Percentiles rank a stretch among this genome's conserved stretches.
These are phyloP conservation scores for Trichoderma sp. DNA, from an alignment of 2,329 filamentous ascomycete genomes.

Conservation along the genomic window DNA sequence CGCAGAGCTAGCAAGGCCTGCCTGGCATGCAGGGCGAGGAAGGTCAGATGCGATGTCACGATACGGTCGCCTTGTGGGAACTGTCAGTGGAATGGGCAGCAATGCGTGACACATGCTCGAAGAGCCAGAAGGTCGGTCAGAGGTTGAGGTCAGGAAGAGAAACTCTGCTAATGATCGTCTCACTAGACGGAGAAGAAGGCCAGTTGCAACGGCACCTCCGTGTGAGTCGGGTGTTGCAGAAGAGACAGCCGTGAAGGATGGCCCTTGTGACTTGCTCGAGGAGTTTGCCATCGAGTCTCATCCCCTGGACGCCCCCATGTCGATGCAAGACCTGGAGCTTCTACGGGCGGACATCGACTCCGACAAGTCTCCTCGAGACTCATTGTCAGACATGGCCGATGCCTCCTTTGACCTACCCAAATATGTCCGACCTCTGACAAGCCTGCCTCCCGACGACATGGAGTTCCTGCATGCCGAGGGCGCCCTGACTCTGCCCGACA, in stretches of 20 bases:
- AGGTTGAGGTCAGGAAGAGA: not conserved
- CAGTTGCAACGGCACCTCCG: not conserved
- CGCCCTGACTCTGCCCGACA: conserved; percentile 13
- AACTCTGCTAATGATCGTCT: not conserved
- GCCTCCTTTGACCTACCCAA: conserved; percentile 8
- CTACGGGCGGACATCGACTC: conserved; percentile 5
- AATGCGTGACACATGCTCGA: conserved; percentile 24
- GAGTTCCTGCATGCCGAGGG: conserved; percentile 11
- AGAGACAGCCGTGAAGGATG: not conserved
- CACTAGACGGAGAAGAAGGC: conserved; percentile 11
- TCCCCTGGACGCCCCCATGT: not conserved
- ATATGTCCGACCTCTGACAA: conserved; percentile 16
- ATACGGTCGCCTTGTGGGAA: conserved; percentile 22
- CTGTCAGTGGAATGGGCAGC: conserved; percentile 22
- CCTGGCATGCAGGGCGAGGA: conserved; percentile 19
- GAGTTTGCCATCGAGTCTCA: conserved; percentile 9
- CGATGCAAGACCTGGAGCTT: conserved; percentile 19
- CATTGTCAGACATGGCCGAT: not conserved
- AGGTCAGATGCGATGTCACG: conserved; percentile 23
- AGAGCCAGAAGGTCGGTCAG: conserved; percentile 8
- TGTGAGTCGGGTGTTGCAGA: not conserved
- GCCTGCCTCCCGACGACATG: conserved; percentile 22
- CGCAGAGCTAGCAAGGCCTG: conserved; percentile 24
- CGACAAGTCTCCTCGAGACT: conserved; percentile 1
- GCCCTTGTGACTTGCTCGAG: not conserved